Evolutionary conservation across 768 basidiomycete genomes (phyloP).

Genomic region (Calocybe gangraenosa): DNA sequence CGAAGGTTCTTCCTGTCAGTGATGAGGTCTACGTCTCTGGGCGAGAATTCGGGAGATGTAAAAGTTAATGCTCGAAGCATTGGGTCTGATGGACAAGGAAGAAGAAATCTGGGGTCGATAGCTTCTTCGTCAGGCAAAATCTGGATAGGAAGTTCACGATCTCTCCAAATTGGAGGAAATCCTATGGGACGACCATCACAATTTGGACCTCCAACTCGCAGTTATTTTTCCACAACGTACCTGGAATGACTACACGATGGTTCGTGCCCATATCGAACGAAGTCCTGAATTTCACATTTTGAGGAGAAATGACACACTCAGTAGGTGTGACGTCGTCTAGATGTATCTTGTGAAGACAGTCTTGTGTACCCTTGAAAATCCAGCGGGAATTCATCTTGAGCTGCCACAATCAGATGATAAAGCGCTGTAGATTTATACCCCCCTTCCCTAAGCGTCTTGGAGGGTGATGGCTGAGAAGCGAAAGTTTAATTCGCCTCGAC

Average conservation of each 20-base stretch:
- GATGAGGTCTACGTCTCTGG: slow-evolving; percentile 14
- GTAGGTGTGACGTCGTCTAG: too few species aligned
- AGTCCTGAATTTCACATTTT: slow-evolving; percentile 6
- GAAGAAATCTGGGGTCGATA: slow-evolving; percentile 12
- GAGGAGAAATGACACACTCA: too few species aligned
- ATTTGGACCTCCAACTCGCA: neutral
- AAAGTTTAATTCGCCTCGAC: too few species aligned
- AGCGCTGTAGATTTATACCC: too few species aligned
- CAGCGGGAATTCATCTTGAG: too few species aligned
- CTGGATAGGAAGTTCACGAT: slow-evolving; percentile 12
- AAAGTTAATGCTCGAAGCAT: slow-evolving; percentile 10
- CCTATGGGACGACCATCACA: slow-evolving; percentile 6
- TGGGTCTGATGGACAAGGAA: slow-evolving; percentile 14
- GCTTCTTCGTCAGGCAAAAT: slow-evolving; percentile 10
- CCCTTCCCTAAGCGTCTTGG: too few species aligned
- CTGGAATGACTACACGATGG: slow-evolving; percentile 11
- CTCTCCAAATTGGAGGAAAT: slow-evolving; percentile 15
- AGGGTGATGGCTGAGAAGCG: too few species aligned
- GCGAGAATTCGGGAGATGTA: slow-evolving; percentile 11
- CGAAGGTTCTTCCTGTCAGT: slow-evolving; percentile 18
- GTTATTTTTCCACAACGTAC: neutral
- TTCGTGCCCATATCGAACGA: slow-evolving; percentile 16
- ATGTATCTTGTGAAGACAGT: too few species aligned
- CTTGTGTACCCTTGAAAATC: too few species aligned
- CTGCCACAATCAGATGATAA: too few species aligned